phyloP scores from a whole-genome alignment of 2,329 filamentous ascomycete genomes.

The Apiospora marii region DNA sequence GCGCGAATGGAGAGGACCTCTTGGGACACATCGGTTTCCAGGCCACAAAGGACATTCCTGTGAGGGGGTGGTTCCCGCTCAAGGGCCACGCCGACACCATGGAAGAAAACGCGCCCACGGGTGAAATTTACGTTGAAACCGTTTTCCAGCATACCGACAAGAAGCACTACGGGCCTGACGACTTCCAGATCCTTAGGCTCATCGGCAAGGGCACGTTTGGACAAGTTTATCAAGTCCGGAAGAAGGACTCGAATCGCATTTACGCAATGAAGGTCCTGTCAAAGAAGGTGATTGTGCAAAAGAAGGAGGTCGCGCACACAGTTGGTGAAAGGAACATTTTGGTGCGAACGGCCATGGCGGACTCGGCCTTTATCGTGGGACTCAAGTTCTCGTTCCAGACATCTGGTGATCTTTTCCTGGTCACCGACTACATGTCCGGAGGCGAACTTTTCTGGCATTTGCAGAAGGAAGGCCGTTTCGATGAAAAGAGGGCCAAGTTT shows the following conservation, averaged over 20 bases:
- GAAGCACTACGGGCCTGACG: constrained; percentile 91
- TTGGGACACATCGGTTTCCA: constrained; percentile 88
- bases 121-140: constrained; percentile 89
- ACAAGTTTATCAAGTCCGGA: constrained; percentile 97
- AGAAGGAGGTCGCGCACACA: constrained; percentile 98
- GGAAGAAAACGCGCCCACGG: constrained; percentile 77
- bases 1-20: constrained; percentile 81
- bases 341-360: constrained; percentile 92
- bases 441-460: constrained; percentile 99
- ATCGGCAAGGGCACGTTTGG: constrained; percentile 99
- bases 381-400: constrained; percentile 99
- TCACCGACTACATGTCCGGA: constrained; percentile 99
- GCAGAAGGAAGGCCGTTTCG: constrained; percentile 95
- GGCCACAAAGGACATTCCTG: constrained; percentile 71
- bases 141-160: constrained; percentile 87
- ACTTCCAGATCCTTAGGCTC: constrained; percentile 94
- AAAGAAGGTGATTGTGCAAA: constrained; percentile 99
- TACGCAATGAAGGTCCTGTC: constrained; percentile 99
- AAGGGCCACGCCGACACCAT: constrained; percentile 76
- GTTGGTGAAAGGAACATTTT: constrained; percentile 97
- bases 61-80: constrained; percentile 87
- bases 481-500: constrained; percentile 94
- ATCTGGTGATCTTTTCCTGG: constrained; percentile 94
- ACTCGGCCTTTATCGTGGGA: constrained; percentile 97
- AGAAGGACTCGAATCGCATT: constrained; percentile 94